Conservation (phyloP, 129 eudicot genomes). For the Flaveria brownii region DNA sequence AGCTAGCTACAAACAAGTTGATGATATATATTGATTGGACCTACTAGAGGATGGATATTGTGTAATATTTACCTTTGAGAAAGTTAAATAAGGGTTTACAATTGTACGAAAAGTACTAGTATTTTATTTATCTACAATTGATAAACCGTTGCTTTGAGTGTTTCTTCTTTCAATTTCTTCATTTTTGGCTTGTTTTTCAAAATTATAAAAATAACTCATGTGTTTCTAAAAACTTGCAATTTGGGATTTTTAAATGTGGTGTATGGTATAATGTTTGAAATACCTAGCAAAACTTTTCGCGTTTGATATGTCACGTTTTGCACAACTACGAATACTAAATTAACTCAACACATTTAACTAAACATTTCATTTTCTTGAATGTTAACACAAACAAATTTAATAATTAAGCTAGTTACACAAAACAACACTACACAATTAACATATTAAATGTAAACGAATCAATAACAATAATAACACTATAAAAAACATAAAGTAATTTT, state of each 20-base stretch:
- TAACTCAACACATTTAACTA: too few relatives aligned
- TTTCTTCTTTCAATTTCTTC: neutral
- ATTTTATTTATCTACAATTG: neutral
- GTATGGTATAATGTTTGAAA: neutral
- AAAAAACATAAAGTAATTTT: too few relatives aligned
- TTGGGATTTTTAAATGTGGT: neutral
- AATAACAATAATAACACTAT: too few relatives aligned
- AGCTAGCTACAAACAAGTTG: neutral
- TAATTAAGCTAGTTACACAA: too few relatives aligned
- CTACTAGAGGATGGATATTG: slow-evolving; percentile 2
- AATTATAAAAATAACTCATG: neutral
- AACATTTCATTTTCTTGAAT: too few relatives aligned
- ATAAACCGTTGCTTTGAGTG: neutral
- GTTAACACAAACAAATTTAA: too few relatives aligned
- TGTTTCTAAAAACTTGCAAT: neutral
- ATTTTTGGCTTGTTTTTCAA: neutral
- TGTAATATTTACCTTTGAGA: neutral
- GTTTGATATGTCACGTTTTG: too few relatives aligned
- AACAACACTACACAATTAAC: too few relatives aligned
- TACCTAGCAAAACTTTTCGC: neutral
- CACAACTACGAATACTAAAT: too few relatives aligned
- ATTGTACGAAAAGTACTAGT: neutral
- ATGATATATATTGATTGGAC: slow-evolving; percentile 4
- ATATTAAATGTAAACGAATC: too few relatives aligned
- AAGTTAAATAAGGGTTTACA: neutral